Evolutionary conservation across 176 grass and related monocot genomes (phyloP).

Genomic region (Oropetium thomaeum): DNA sequence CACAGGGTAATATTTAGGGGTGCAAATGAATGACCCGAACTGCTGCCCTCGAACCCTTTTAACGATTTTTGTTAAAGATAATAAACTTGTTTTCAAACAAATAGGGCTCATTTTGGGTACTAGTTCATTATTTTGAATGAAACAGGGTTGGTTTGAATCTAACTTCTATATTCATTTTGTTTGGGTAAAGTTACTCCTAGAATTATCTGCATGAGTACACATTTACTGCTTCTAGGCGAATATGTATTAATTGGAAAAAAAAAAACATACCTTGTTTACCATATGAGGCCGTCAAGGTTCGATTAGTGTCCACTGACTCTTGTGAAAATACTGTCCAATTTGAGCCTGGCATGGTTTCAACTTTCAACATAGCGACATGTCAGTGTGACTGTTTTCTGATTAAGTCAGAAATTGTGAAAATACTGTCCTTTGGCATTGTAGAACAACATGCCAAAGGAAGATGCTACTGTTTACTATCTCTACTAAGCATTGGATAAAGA

Average conservation of each 20-base stretch:
- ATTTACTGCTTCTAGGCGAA: background rate
- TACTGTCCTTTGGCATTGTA: background rate
- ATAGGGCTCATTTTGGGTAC: background rate
- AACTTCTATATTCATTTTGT: slow-evolving; percentile 19
- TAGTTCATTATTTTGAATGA: background rate
- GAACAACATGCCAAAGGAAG: background rate
- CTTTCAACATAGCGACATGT: too few relatives aligned
- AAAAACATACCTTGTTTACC: too few relatives aligned
- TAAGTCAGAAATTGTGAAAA: background rate
- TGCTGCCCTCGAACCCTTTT: background rate
- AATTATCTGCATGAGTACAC: background rate
- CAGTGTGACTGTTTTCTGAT: background rate
- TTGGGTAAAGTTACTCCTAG: background rate
- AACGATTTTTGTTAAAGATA: background rate
- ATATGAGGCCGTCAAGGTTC: too few relatives aligned
- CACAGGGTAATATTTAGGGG: slow-evolving; percentile 48
- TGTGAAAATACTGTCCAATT: too few relatives aligned
- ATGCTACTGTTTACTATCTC: background rate
- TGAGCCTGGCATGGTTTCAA: background rate
- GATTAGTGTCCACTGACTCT: too few relatives aligned
- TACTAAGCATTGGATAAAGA: background rate
- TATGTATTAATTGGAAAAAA: too few relatives aligned
- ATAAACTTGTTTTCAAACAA: background rate
- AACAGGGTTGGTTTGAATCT: background rate
- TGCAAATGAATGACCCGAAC: background rate